Evolutionary conservation across 2,329 filamentous ascomycete genomes (phyloP).

Genomic region (Podosphaera fusca): DNA sequence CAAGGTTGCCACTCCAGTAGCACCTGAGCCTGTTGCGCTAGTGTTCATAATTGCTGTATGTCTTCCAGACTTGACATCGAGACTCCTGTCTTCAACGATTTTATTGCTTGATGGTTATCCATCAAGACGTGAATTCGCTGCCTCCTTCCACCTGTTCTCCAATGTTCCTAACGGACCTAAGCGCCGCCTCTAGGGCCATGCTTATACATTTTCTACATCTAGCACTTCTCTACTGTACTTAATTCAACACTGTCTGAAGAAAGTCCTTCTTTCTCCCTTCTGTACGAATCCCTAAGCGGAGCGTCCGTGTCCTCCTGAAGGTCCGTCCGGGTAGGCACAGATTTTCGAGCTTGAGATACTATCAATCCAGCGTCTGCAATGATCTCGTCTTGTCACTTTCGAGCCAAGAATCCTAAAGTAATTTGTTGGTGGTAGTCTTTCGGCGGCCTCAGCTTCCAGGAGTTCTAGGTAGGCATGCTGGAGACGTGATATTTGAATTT

Average conservation of each 20-base stretch:
- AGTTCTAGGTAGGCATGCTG: neutral
- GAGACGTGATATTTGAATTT: neutral
- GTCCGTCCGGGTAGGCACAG: too few species aligned
- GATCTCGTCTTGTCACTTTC: neutral
- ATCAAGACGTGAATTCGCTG: neutral
- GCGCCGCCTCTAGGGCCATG: neutral
- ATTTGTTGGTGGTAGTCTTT: neutral
- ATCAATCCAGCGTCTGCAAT: neutral
- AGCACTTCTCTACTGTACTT: neutral
- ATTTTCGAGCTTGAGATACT: too few species aligned
- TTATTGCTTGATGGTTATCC: neutral
- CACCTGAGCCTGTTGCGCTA: neutral
- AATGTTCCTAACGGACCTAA: neutral
- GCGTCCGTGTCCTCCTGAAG: too few species aligned
- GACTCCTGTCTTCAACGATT: neutral
- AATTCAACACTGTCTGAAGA: neutral
- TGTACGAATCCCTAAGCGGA: neutral
- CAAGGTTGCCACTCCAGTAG: too few species aligned
- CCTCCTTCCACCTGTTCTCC: neutral
- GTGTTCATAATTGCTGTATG: neutral
- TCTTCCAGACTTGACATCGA: neutral
- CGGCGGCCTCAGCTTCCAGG: neutral
- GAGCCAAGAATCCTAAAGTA: neutral
- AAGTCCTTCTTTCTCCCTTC: neutral
- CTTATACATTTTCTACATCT: neutral